Conservation (phyloP, 306 rosid species). For the Acacia confusa region DNA sequence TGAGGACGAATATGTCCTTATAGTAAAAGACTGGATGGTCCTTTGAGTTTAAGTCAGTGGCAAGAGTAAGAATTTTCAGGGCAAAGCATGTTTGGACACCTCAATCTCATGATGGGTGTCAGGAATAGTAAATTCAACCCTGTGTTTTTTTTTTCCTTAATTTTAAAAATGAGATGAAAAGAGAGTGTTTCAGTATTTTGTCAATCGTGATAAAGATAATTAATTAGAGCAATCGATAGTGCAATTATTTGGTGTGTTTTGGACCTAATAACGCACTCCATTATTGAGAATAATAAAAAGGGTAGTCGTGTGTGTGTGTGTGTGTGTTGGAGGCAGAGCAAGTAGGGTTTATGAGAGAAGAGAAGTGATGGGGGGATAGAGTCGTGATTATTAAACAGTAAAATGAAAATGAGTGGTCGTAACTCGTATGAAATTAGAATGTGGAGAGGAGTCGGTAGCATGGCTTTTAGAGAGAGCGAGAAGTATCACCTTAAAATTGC, state of each 20-base stretch:
- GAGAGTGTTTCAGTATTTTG: too few species aligned
- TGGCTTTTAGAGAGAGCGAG: slow-evolving; percentile 25
- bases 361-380: neutral
- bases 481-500: slow-evolving; percentile 2
- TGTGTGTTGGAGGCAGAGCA: neutral
- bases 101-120: neutral
- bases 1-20: slow-evolving; percentile 37
- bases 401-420: neutral
- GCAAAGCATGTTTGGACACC: slow-evolving; percentile 21
- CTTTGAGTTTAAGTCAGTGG: slow-evolving; percentile 17
- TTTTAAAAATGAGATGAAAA: too few species aligned
- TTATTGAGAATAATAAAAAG: neutral
- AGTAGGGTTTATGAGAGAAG: neutral
- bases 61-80: neutral
- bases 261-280: neutral
- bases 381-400: neutral
- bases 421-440: neutral
- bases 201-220: neutral
- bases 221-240: neutral
- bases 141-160: too few species aligned
- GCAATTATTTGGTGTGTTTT: neutral
- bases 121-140: neutral
- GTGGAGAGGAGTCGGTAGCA: neutral
- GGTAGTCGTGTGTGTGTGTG: neutral
- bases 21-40: slow-evolving; percentile 37